Evolutionary conservation across 2,329 filamentous ascomycete genomes (phyloP).

Genomic region (Hymenoscyphus salicellus): DNA sequence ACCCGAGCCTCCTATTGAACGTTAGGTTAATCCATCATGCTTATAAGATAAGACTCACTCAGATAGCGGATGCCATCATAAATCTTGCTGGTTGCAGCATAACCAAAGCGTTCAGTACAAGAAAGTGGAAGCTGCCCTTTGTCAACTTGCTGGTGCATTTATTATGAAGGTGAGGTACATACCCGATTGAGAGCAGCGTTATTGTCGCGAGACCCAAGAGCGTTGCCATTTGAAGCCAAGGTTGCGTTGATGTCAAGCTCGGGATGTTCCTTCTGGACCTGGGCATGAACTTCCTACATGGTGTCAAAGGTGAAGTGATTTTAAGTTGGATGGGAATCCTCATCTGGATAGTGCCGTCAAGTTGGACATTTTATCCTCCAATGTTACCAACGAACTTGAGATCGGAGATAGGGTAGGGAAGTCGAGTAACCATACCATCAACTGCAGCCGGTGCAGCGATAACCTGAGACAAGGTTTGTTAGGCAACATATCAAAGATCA

Average conservation of each 20-base stretch:
- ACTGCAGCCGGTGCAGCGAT: background rate
- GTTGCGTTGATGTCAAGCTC: background rate
- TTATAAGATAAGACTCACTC: no score
- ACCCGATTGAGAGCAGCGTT: background rate
- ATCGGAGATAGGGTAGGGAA: background rate
- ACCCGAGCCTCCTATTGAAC: background rate
- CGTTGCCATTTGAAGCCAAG: background rate
- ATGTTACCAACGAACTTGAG: background rate
- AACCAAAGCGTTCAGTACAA: no score
- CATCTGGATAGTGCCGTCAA: background rate
- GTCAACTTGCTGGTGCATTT: no score
- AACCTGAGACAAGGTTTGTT: background rate
- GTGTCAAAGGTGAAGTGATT: background rate
- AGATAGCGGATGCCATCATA: no score
- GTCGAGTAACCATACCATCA: background rate
- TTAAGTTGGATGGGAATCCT: background rate
- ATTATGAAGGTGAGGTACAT: no score
- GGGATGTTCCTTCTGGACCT: background rate
- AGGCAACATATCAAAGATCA: background rate
- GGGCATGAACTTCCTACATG: slow-evolving; percentile 2
- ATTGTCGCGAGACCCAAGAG: background rate
- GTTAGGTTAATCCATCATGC: no score
- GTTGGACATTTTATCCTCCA: background rate
- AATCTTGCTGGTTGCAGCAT: no score
- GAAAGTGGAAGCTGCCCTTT: no score